Conservation (phyloP, 2,329 filamentous ascomycete species). For the Ophiostoma sp. region DNA sequence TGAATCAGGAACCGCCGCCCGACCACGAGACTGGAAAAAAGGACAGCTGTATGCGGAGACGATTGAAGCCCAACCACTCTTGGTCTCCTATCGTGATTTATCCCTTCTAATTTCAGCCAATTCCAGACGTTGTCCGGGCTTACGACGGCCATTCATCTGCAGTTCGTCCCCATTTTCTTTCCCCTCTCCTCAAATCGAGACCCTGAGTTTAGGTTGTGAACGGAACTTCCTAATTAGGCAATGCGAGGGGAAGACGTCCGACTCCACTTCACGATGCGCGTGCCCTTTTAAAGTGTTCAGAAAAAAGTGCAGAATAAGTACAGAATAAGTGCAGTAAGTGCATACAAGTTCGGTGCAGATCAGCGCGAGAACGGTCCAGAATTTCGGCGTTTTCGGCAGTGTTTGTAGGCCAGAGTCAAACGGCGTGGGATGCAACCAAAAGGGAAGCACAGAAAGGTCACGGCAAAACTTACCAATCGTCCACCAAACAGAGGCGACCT, state of each 20-base stretch:
- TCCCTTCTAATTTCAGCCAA: neutral
- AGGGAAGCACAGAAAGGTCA: neutral
- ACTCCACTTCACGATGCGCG: neutral
- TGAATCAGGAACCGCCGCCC: neutral
- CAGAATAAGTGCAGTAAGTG: neutral
- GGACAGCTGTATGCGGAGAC: neutral
- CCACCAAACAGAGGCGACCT: too few species aligned
- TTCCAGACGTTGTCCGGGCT: neutral
- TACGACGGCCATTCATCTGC: neutral
- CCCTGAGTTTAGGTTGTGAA: neutral
- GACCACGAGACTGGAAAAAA: neutral
- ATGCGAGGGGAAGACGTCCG: neutral
- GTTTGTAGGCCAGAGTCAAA: neutral
- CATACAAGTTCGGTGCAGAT: neutral
- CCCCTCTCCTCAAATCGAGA: neutral
- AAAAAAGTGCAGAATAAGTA: too few species aligned
- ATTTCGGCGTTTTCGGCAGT: neutral
- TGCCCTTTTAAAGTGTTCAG: too few species aligned
- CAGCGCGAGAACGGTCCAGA: neutral
- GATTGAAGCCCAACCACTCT: neutral
- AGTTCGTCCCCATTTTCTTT: neutral
- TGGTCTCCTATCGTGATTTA: neutral
- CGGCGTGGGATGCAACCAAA: neutral
- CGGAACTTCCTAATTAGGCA: constrained; percentile 2
- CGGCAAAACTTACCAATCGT: neutral